A percentile compares a stretch with the other conserved stretches of the same genome.
Evolutionary conservation across 495 filamentous ascomycete genomes (phyloP).

Genomic region (Hypomontagnella monticulosa): DNA sequence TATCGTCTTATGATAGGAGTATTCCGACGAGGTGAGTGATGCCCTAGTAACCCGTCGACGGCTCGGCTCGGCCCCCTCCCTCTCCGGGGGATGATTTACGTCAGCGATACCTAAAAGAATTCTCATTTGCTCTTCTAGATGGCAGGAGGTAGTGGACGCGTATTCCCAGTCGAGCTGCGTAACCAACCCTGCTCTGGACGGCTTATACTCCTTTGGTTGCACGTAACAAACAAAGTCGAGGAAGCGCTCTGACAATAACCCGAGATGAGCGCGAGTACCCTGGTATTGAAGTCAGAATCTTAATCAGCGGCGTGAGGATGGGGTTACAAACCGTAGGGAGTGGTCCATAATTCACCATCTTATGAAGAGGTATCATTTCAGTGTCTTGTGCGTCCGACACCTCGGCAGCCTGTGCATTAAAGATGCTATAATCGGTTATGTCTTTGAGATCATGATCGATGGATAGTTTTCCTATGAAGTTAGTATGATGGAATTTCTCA

Average conservation of each 20-base stretch:
- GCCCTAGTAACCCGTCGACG: background rate
- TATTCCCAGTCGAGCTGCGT: slow-evolving; percentile 51
- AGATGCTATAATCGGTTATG: slow-evolving; percentile 55
- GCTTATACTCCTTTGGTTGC: slow-evolving; percentile 55
- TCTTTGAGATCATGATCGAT: slow-evolving; percentile 48
- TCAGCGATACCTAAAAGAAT: slow-evolving; percentile 29
- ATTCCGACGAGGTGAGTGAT: slow-evolving; percentile 37
- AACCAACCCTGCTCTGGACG: slow-evolving; percentile 45
- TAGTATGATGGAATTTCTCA: slow-evolving; percentile 13
- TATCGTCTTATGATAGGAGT: slow-evolving; percentile 28
- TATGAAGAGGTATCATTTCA: slow-evolving; percentile 44
- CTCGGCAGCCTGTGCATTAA: slow-evolving; percentile 54
- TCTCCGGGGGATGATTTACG: background rate
- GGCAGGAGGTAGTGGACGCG: slow-evolving; percentile 38
- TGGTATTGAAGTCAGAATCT: slow-evolving; percentile 29
- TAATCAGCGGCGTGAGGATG: background rate
- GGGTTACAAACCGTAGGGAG: slow-evolving; percentile 54
- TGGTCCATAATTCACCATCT: slow-evolving; percentile 54
- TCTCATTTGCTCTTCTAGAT: slow-evolving; percentile 47
- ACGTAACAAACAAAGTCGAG: slow-evolving; percentile 53
- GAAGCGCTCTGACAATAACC: slow-evolving; percentile 55
- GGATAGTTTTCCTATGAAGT: slow-evolving; percentile 35
- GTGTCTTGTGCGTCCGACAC: slow-evolving; percentile 13
- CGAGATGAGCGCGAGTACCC: slow-evolving; percentile 53
- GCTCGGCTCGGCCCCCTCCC: background rate